Base-by-base conservation (phyloP, 2,329 filamentous ascomycete species). In the Neoscytalidium dimidiatum region DNA sequence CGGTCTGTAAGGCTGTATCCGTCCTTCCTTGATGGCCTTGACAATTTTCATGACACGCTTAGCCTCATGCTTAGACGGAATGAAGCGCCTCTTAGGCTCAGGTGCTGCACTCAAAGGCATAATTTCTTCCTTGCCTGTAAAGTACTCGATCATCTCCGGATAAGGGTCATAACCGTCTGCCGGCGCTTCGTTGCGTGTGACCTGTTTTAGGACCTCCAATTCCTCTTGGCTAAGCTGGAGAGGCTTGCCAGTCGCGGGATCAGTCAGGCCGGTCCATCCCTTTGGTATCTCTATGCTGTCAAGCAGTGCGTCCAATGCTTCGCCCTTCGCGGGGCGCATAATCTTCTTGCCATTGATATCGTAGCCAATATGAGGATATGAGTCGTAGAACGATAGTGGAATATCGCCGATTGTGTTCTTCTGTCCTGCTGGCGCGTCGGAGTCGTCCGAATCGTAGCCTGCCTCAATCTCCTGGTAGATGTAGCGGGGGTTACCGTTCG, bases 291-390 rank as follows among this genome's bases (percentile, higher is more conserved):
- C 95, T 72, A 99, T 99, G 79, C 92, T 97, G 73, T 99, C 94
- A 9, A 99, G 84, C 48, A 99, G 84, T 13, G 93, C 92, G 82
- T 99, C 95, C 33, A 99, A 82, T 38, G 95, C 95, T 76, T 97
- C 91, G 61, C 94, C 94, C 70, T 93, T 94, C 3, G 96, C 95
- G 6, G 95, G 95, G 61, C 95, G 90, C 89, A 97, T 92, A 69
- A 99, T 97, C 79, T 92, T 96, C 85, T 96, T 97, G 78, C 95
- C 95, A 78, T 99, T 96, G 81, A 99, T 98, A 73, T 97, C 92
- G 80, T 99, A 99, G 66, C 95, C 95, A 75, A 99, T 97, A 77
- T 99, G 95, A 58, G 95, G 95, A 76, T 97, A 99, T 38, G 92
- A 91, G 77, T 99, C 95, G 82, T 99, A 99, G 80, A 97, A 98